A percentile compares a stretch with the other conserved stretches of the same genome.
phyloP scores from a whole-genome alignment of 2,329 filamentous ascomycete species.

The Aureobasidium sp. region DNA sequence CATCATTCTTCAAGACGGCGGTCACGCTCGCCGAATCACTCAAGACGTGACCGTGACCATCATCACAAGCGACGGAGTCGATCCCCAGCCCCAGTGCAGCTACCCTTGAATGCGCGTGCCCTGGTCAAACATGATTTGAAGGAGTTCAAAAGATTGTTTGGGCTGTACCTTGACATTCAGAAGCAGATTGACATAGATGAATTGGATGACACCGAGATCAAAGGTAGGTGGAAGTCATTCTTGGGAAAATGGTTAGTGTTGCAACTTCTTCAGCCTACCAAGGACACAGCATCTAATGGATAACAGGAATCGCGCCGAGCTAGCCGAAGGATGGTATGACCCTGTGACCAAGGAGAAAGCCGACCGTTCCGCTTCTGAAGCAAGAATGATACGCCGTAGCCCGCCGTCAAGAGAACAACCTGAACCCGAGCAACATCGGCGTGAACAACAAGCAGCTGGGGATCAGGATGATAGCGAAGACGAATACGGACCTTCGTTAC shows the following conservation, averaged over 20 bases:
- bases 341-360: slow-evolving; percentile 59
- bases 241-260: slow-evolving; percentile 67
- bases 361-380: slow-evolving; percentile 22
- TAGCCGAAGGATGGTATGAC: slow-evolving; percentile 91
- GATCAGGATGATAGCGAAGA: slow-evolving; percentile 57
- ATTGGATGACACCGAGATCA: slow-evolving; percentile 67
- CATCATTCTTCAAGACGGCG: slow-evolving; percentile 5
- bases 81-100: slow-evolving; percentile 17
- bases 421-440: background rate
- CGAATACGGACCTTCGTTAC: slow-evolving; percentile 48
- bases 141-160: slow-evolving; percentile 64
- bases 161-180: slow-evolving; percentile 80
- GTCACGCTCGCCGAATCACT: background rate
- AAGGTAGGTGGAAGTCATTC: slow-evolving; percentile 91
- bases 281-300: slow-evolving; percentile 36
- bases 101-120: slow-evolving; percentile 60
- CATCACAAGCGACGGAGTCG: slow-evolving; percentile 11
- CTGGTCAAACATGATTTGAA: slow-evolving; percentile 64
- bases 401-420: background rate
- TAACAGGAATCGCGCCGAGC: slow-evolving; percentile 69
- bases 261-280: background rate
- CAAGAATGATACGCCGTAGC: slow-evolving; percentile 17
- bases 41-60: background rate
- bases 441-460: slow-evolving; percentile 26
- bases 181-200: slow-evolving; percentile 65